These are phyloP conservation scores for Ophiostoma pallidulum DNA, from an alignment of 2,329 filamentous ascomycete genomes.

Conservation along the genomic window DNA sequence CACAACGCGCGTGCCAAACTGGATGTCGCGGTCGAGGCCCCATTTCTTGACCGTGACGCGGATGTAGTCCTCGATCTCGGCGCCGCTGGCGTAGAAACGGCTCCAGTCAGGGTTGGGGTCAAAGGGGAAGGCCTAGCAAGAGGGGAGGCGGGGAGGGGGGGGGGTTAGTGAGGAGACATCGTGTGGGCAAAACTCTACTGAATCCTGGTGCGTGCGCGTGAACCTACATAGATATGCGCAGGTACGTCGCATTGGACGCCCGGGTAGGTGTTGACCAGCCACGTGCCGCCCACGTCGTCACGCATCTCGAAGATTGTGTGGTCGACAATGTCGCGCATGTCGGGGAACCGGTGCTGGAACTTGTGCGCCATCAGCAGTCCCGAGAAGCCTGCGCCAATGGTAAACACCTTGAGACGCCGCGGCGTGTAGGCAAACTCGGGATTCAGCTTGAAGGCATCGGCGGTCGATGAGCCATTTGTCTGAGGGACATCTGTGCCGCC, in stretches of 20 bases:
- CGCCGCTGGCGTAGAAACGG: conserved; percentile 4
- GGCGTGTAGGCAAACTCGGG: conserved; percentile 3
- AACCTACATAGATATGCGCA: conserved; percentile 13
- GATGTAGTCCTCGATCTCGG: conserved; percentile 9
- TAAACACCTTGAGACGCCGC: conserved; percentile 23
- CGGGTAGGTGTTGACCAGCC: conserved; percentile 23
- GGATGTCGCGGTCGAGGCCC: conserved; percentile 2
- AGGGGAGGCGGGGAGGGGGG: no score
- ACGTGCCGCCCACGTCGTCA: conserved; percentile 24
- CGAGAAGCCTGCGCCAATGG: conserved; percentile 26
- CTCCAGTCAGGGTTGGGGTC: conserved; percentile 9
- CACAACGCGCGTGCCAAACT: conserved; percentile 4
- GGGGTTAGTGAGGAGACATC: background rate
- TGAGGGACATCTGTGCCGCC: no score
- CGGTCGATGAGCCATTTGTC: background rate
- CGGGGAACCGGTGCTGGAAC: conserved; percentile 26
- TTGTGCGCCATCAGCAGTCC: conserved; percentile 28
- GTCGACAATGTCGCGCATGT: conserved; percentile 14
- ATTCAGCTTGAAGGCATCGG: background rate
- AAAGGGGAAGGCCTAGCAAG: conserved; percentile 3
- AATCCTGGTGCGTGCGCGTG: background rate
- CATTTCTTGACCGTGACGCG: conserved; percentile 3
- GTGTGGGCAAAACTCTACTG: background rate
- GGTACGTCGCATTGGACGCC: conserved; percentile 21
- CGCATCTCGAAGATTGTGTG: conserved; percentile 26